Evolutionary conservation across 352 stramenopile species (phyloP).

Genomic region (Thalassiosira exigua): DNA sequence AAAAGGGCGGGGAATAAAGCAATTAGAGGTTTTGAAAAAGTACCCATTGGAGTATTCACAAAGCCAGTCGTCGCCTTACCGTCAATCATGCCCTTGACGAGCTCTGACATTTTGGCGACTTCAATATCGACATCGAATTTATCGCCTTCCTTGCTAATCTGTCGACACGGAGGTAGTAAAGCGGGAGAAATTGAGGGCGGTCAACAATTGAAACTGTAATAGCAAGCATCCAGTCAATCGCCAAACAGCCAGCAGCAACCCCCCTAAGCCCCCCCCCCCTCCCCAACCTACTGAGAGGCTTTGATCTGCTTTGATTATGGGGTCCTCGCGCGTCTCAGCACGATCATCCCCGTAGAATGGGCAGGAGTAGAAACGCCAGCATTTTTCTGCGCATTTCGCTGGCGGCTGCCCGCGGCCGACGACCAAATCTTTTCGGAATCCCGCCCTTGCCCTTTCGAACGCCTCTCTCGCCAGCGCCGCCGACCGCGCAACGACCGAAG

Average conservation of each 20-base stretch:
- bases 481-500: no score
- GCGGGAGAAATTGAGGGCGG: not conserved
- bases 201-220: not conserved
- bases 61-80: constrained; percentile 60
- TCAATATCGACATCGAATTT: constrained; percentile 92
- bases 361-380: not conserved
- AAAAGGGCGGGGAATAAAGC: constrained; percentile 12
- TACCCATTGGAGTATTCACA: constrained; percentile 3
- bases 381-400: not conserved
- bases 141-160: constrained; percentile 94
- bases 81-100: constrained; percentile 98
- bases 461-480: no score
- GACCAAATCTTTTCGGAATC: no score
- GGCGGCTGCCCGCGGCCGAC: no score
- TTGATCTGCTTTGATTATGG: no score
- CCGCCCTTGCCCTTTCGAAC: no score
- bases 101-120: constrained; percentile 96
- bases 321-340: no score
- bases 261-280: no score
- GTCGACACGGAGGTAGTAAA: not conserved
- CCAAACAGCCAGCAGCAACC: no score
- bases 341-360: not conserved
- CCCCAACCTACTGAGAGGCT: no score
- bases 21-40: constrained; percentile 28
- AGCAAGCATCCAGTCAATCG: not conserved